A percentile compares a stretch with the other conserved stretches of the same genome.
phyloP scores from a whole-genome alignment of 345 rosid species.

The Eucalyptus decipiens region DNA sequence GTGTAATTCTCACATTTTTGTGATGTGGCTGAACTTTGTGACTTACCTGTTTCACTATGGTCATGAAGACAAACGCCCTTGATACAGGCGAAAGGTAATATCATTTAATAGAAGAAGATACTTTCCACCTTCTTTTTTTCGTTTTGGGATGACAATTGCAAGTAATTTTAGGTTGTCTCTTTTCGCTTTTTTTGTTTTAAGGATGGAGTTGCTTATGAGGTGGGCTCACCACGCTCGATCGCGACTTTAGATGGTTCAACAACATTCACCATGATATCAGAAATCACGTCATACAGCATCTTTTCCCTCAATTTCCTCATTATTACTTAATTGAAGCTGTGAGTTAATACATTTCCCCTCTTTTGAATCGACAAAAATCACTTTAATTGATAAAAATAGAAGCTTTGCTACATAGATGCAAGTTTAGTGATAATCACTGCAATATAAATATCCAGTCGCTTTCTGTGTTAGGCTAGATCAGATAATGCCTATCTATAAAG shows the following conservation, averaged over 20 bases:
- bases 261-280: slow-evolving; percentile 89
- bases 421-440: background rate
- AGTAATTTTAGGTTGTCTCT: background rate
- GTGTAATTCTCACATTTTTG: slow-evolving; percentile 25
- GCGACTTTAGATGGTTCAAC: slow-evolving; percentile 75
- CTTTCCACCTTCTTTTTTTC: background rate
- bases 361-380: background rate
- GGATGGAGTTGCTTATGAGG: slow-evolving; percentile 96
- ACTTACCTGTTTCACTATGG: slow-evolving; percentile 90
- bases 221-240: slow-evolving; percentile 80
- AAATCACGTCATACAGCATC: slow-evolving; percentile 83
- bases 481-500: background rate
- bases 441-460: background rate
- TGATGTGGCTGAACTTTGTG: slow-evolving; percentile 80
- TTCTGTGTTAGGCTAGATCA: background rate
- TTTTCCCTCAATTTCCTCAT: slow-evolving; percentile 93
- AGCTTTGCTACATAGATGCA: background rate
- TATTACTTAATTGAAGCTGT: slow-evolving; percentile 86
- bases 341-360: background rate
- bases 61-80: slow-evolving; percentile 74
- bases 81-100: slow-evolving; percentile 80
- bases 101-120: background rate
- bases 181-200: background rate
- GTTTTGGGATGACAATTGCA: background rate
- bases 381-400: background rate